Conservation (phyloP, 2,329 filamentous ascomycete species). For the Diaporthe velutina region DNA sequence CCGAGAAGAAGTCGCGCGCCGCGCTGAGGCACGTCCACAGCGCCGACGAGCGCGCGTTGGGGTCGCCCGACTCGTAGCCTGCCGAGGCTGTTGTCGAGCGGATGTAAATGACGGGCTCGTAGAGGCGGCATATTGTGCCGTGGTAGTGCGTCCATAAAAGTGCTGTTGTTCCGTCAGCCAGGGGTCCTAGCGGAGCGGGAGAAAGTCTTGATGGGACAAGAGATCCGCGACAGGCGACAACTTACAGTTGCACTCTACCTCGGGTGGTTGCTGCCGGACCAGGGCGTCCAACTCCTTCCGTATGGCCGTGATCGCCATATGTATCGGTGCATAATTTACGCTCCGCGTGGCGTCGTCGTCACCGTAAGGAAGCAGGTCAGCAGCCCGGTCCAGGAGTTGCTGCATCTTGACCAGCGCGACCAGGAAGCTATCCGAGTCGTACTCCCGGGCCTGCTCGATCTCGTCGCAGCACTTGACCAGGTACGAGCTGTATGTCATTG, state of each 20-base stretch:
- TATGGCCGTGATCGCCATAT: slow-evolving; percentile 51
- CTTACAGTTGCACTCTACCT: slow-evolving; percentile 45
- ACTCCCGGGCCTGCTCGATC: slow-evolving; percentile 47
- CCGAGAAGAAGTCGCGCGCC: slow-evolving; percentile 45
- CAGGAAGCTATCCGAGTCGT: slow-evolving; percentile 49
- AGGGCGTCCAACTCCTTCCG: slow-evolving; percentile 50
- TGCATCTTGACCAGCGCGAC: slow-evolving; percentile 52
- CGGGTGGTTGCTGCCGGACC: slow-evolving; percentile 34
- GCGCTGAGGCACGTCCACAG: slow-evolving; percentile 54
- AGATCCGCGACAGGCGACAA: background rate
- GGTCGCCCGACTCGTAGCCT: slow-evolving; percentile 38
- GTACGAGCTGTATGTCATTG: slow-evolving; percentile 50
- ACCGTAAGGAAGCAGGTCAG: slow-evolving; percentile 45
- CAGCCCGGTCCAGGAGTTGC: slow-evolving; percentile 48
- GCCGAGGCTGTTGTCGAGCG: slow-evolving; percentile 39
- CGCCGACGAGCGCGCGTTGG: slow-evolving; percentile 49
- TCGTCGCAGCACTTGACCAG: slow-evolving; percentile 51
- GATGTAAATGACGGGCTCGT: slow-evolving; percentile 53
- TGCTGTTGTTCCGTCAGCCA: slow-evolving; percentile 43
- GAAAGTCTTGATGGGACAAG: too few species aligned
- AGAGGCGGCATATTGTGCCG: slow-evolving; percentile 50
- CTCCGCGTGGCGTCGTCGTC: slow-evolving; percentile 30
- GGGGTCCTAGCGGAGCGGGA: too few species aligned
- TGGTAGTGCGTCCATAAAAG: slow-evolving; percentile 52
- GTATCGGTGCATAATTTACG: slow-evolving; percentile 45